These are phyloP conservation scores for Dovyalis caffra DNA, from an alignment of 345 rosid species.

Conservation along the genomic window DNA sequence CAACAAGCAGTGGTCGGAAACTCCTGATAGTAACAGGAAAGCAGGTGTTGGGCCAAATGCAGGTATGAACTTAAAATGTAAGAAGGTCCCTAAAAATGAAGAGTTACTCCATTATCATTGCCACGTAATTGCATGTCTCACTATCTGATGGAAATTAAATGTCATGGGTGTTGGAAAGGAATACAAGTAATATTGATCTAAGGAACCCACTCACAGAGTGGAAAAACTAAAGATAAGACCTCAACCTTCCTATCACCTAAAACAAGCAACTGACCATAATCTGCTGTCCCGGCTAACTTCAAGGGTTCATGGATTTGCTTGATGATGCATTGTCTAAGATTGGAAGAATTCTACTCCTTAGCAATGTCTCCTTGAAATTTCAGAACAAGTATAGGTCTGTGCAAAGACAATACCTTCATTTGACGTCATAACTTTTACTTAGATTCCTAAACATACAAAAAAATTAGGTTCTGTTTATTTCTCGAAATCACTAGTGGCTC, in stretches of 20 bases:
- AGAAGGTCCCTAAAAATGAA: neutral
- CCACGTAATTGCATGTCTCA: neutral
- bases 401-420: neutral
- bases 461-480: neutral
- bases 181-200: neutral
- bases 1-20: constrained; percentile 53
- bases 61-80: constrained; percentile 30
- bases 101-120: neutral
- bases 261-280: neutral
- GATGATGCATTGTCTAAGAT: no score
- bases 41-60: constrained; percentile 29
- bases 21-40: constrained; percentile 53
- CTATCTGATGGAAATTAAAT: neutral
- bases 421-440: neutral
- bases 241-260: neutral
- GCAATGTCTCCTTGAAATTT: no score
- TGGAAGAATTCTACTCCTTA: no score
- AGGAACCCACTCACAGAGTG: neutral
- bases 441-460: neutral
- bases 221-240: neutral
- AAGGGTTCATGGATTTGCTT: neutral
- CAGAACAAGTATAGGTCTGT: no score
- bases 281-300: neutral
- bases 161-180: neutral
- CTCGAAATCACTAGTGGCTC: neutral